Base-by-base conservation (phyloP, 768 basidiomycete species). In the Lentinula aciculospora region DNA sequence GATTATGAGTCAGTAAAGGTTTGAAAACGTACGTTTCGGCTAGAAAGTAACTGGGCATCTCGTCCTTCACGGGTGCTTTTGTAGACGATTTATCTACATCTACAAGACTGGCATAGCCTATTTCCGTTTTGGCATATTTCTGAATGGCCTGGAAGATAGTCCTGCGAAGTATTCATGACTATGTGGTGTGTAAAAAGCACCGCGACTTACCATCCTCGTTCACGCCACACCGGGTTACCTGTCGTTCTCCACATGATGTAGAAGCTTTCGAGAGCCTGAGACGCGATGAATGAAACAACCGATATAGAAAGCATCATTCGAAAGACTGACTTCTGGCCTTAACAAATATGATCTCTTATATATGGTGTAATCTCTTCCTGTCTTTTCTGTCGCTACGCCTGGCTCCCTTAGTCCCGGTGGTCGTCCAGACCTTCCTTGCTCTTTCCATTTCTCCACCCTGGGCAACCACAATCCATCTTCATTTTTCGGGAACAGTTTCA, bases 31-130 rank as follows among this genome's bases (percentile, higher is more conserved):
- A 68, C 67, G 78, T 81, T 60, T 76, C 74, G 0, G 74, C 74
- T 19, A 76, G 67, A 61, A 80, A 80, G 62, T 72, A 79, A 61
- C 82, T 83, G 10, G 82, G 82, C 81, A 82, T 82, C 55, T 78
- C 76, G 58, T 83, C 76, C 32, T 67, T 63, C 53, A 69, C 64
- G 1, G 57, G 45, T 17, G 72, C 67, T 27, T 68, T 64, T 4
- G 64, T 47, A 9, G 53, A 56, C 9, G 44, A 46, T 29, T 23
- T 46, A 42, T 78, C 72, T 0, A 83, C 78, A 23, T 68, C 60
- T 17, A 48, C 31, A 12, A 83, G 61, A 50, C 73, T 78, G 1
- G 79, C 74, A 65, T 80, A 84, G 0, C 81, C 82, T 58, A 70
- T 68, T 25, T 69, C 64, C 3, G 77, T 76, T 49, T 74, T 73